Base-by-base conservation (phyloP, 2,329 filamentous ascomycete species). In the Colletotrichum cordylinicola region DNA sequence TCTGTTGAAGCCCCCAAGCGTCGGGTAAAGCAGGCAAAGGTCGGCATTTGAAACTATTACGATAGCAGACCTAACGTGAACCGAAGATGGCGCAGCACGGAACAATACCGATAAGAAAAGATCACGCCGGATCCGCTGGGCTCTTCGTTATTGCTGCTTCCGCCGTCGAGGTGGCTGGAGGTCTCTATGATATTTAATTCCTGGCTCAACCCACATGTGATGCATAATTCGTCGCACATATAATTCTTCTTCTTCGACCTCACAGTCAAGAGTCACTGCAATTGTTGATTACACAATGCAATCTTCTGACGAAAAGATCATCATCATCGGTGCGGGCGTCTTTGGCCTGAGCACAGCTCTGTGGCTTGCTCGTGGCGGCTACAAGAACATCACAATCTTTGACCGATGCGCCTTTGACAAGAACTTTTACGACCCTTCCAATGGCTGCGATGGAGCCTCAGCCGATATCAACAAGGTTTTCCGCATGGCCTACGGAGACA, bases 381-480 rank as follows among this genome's bases (percentile, higher is more conserved):
- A 76, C 64, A 76, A 58, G 29, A 60, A 76, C 67, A 70, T 78
- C 43, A 76, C 77, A 18, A 55, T 79, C 61, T 78, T 78, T 65
- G 78, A 79, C 48, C 61, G 75, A 43, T 77, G 72, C 24, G 52
- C 70, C 27, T 78, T 74, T 18, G 75, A 77, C 55, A 70, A 69
- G 29, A 78, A 76, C 48, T 66, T 39, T 8, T 79, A 79, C 60
- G 62, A 74, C 39, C 78, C 78, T 1, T 29, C 60, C 9, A 64
- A 67, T 21, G 78, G 78, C 18, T 77, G 75, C 29, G 77, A 79
- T 56, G 75, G 78, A 16, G 78, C 78, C 24, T 79, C 78, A 7
- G 69, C 75, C 18, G 78, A 79, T 24, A 69, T 79, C 6, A 78
- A 78, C 67, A 79, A 79, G 67, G 60, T 79, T 13, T 77, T 79